phyloP scores from a whole-genome alignment of 352 stramenopile species.

The Phytophthora sp. region DNA sequence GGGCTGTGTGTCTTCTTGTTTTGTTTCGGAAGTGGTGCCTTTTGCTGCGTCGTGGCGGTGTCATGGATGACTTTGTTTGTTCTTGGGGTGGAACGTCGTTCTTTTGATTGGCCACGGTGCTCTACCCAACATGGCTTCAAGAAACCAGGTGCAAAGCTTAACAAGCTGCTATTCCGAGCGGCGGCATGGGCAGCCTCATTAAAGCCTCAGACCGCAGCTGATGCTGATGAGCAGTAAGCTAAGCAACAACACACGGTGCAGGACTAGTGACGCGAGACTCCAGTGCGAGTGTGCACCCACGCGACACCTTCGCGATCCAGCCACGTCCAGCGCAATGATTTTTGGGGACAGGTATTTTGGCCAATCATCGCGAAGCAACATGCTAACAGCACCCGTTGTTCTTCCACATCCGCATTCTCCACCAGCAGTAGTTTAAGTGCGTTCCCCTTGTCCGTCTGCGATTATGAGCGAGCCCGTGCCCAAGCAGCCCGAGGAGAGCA shows the following conservation, averaged over 20 bases:
- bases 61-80: background rate
- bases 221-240: too few species aligned
- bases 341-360: constrained; percentile 4
- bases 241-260: background rate
- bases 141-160: constrained; percentile 30
- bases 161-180: background rate
- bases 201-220: too few species aligned
- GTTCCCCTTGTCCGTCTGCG: background rate
- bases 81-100: constrained; percentile 12
- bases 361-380: constrained; percentile 14
- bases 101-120: constrained; percentile 22
- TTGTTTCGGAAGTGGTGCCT: constrained; percentile 24
- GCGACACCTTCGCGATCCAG: constrained; percentile 11
- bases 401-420: constrained; percentile 31
- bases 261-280: too few species aligned
- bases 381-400: constrained; percentile 9
- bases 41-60: background rate
- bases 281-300: constrained; percentile 4
- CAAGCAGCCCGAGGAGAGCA: constrained; percentile 56
- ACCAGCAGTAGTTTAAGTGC: constrained; percentile 7
- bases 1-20: constrained; percentile 46
- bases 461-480: constrained; percentile 63
- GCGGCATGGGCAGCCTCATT: background rate
- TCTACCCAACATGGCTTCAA: constrained; percentile 30
- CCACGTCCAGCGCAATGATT: constrained; percentile 12